Conservation (phyloP, 192 early-diverging fungal genomes). For the Phlyctochytrium arcticum region DNA sequence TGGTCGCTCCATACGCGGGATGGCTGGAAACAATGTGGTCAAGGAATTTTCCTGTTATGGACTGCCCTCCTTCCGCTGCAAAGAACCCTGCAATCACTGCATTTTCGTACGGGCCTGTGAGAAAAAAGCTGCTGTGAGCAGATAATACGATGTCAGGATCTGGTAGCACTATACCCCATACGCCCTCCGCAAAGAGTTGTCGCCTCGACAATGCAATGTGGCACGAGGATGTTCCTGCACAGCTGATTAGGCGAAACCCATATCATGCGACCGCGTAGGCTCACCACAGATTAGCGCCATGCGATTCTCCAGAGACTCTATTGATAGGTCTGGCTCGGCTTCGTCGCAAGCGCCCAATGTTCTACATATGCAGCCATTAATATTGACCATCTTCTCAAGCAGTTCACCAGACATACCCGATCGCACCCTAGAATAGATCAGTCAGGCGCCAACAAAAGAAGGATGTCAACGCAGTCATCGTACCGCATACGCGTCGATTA, state of each 20-base stretch:
- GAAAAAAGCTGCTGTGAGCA: background rate
- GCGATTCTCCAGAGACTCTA: conserved; percentile 7
- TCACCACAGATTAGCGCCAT: conserved; percentile 64
- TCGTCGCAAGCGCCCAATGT: conserved; percentile 3
- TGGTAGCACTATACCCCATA: conserved; percentile 36
- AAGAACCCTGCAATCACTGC: conserved; percentile 54
- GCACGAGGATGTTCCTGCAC: conserved; percentile 60
- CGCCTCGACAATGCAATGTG: conserved; percentile 55
- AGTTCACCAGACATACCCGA: background rate
- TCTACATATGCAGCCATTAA: background rate
- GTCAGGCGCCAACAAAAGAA: background rate
- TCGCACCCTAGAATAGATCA: conserved; percentile 5
- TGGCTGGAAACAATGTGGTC: conserved; percentile 58
- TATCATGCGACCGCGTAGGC: background rate
- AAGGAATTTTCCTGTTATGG: conserved; percentile 64
- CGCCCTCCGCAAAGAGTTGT: conserved; percentile 57
- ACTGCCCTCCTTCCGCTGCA: conserved; percentile 70
- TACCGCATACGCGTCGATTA: conserved; percentile 74
- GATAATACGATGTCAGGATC: background rate
- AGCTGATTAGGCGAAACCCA: background rate
- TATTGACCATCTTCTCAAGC: background rate
- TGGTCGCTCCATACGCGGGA: conserved; percentile 42
- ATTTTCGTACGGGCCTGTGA: conserved; percentile 56
- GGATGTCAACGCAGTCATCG: background rate
- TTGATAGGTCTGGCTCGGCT: background rate